Percentiles rank a stretch among this genome's conserved stretches.
Conservation (phyloP, 495 filamentous ascomycete genomes). For the Echria macrotheca region DNA sequence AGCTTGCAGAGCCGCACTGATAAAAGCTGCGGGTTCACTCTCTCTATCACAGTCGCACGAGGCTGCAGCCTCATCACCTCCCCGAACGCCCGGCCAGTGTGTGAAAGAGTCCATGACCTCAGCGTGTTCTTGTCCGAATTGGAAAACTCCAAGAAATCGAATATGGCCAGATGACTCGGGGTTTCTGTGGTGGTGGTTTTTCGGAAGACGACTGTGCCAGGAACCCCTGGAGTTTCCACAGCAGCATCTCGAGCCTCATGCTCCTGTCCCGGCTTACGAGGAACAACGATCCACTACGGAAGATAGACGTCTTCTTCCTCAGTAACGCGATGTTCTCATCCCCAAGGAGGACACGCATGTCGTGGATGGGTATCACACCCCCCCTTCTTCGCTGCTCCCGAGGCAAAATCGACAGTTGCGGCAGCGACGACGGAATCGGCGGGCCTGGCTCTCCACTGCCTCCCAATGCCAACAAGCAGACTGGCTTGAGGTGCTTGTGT, state of each 20-base stretch:
- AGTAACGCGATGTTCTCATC: slow-evolving; percentile 29
- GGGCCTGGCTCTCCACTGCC: neutral
- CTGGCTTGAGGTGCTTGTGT: slow-evolving; percentile 23
- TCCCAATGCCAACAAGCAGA: slow-evolving; percentile 35
- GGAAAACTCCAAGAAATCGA: no score
- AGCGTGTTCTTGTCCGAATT: no score
- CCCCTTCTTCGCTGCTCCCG: slow-evolving; percentile 16
- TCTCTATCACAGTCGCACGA: no score
- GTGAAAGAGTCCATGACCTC: no score
- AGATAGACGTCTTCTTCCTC: slow-evolving; percentile 20
- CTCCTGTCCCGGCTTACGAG: slow-evolving; percentile 42
- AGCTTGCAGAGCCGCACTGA: no score
- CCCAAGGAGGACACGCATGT: slow-evolving; percentile 37
- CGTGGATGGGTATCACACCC: slow-evolving; percentile 34
- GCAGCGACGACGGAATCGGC: slow-evolving; percentile 7
- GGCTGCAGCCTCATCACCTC: no score
- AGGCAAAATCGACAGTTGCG: slow-evolving; percentile 26
- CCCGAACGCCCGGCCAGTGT: no score
- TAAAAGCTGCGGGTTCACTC: no score
- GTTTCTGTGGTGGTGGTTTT: no score
- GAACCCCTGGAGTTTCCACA: slow-evolving; percentile 61
- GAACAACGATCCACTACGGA: slow-evolving; percentile 34
- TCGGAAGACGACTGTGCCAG: no score
- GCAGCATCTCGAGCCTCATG: slow-evolving; percentile 45
- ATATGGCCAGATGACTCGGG: no score